Evolutionary conservation across 202 grass and related monocot species (phyloP), one percentile per base, ranked within the genome.

Genomic region (Setaria viridis): DNA sequence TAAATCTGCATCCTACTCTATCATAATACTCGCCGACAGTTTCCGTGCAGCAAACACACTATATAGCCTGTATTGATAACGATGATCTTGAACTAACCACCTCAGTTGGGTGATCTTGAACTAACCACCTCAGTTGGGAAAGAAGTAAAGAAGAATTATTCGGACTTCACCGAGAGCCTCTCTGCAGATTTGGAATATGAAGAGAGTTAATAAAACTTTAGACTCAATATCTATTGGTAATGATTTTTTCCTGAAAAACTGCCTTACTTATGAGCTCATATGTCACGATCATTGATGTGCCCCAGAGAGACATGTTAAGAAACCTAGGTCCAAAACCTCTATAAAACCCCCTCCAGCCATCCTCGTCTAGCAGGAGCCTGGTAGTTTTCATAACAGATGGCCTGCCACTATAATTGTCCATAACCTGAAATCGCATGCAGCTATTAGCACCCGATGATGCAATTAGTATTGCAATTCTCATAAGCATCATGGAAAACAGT

Each of bases 271-370:
- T 99, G 47, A 99, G 88, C 85, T 99, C 96, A 7, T 99, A 99
- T 50, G 96, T 99, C 49, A 99, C 93, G 21, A 99, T 99, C 96
- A 99, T 99, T 49, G 96, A 96, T 93, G 96, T 99, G 66, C 96
- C 96, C 93, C 96, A 99, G 33, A 99, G 87, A 70, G 96, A 99
- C 96, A 99, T 94, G 84, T 99, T 99, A 53, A 99, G 90, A 74
- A 94, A 94, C 5, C 96, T 83, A 0, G 96, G 93, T 51, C 96
- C 96, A 83, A 99, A 99, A 48, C 96, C 96, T 90, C 96, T 88
- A 67, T 99, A 99, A 25, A 99, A 94, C 37, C 96, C 96, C 88
- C 82, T 87, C 91, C 96, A 99, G 7, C 96, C 96, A 41, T 95
- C 93, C 81, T 99, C 96, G 53, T 92, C 90, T 33, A 95, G 68